Evolutionary conservation across 331 rosid genomes (phyloP).

Genomic region (Malus hybrid): DNA sequence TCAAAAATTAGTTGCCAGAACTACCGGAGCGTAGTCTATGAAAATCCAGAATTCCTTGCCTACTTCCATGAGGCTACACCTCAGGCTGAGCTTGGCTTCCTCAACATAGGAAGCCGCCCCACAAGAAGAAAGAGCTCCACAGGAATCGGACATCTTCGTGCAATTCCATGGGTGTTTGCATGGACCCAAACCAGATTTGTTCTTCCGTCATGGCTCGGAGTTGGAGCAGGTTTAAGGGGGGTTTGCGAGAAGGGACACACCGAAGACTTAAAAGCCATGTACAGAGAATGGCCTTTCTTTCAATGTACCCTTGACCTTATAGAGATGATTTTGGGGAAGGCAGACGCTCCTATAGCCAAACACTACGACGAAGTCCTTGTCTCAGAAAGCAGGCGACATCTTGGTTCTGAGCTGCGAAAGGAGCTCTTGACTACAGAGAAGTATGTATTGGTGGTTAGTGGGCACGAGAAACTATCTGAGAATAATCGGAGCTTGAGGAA

Average conservation of each 20-base stretch:
- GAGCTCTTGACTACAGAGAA: constrained; percentile 64
- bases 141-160: constrained; percentile 79
- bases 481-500: constrained; percentile 80
- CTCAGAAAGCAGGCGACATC: constrained; percentile 52
- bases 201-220: constrained; percentile 97
- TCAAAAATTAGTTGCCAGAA: constrained; percentile 70
- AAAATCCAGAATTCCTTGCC: constrained; percentile 73
- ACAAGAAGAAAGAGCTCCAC: constrained; percentile 55
- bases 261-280: constrained; percentile 73
- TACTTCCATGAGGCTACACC: constrained; percentile 97
- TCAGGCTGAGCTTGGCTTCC: constrained; percentile 87
- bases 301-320: constrained; percentile 81
- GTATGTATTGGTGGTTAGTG: constrained; percentile 62
- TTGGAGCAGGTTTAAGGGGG: constrained; percentile 81
- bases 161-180: constrained; percentile 87
- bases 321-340: constrained; percentile 93
- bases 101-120: constrained; percentile 86
- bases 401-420: constrained; percentile 53
- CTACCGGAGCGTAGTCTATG: constrained; percentile 71
- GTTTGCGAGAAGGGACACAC: constrained; percentile 76
- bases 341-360: constrained; percentile 80
- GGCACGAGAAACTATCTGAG: constrained; percentile 70
- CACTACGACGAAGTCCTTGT: constrained; percentile 92
- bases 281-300: constrained; percentile 93
- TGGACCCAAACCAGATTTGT: constrained; percentile 90